phyloP scores from a whole-genome alignment of 768 basidiomycete species.

The Kwoniella heveanensis region DNA sequence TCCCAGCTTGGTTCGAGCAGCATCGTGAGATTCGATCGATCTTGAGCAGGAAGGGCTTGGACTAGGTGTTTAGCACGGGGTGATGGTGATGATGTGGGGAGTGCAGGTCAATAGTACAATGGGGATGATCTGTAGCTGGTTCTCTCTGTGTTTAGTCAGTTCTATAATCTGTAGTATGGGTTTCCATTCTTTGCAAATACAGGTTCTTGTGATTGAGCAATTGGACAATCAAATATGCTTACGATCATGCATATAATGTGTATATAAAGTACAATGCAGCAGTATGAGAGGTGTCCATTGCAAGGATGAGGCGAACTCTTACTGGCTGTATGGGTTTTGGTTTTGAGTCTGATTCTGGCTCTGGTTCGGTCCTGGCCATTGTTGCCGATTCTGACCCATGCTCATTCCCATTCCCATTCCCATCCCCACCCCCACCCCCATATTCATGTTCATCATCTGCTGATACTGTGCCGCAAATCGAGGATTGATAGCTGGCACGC shows the following conservation, averaged over 20 bases:
- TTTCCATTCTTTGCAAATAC: neutral
- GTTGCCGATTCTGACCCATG: neutral
- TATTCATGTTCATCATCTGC: conserved; percentile 27
- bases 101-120: too few relatives aligned
- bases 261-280: neutral
- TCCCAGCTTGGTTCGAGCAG: conserved; percentile 79
- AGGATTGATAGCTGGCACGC: conserved; percentile 49
- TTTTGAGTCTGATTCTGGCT: neutral
- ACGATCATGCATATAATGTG: conserved; percentile 2
- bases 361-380: conserved; percentile 3
- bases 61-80: conserved; percentile 35
- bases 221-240: neutral
- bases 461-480: conserved; percentile 47
- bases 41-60: conserved; percentile 49
- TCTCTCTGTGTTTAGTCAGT: neutral
- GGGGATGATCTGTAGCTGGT: too few relatives aligned
- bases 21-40: conserved; percentile 71
- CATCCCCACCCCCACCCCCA: neutral
- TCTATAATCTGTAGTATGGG: neutral
- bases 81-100: too few relatives aligned
- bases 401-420: neutral
- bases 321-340: conserved; percentile 11
- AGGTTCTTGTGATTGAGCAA: neutral
- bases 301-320: neutral
- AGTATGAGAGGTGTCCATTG: neutral